These are phyloP conservation scores for Plasmodium yoelii DNA, from an alignment of 169 alveolate species.

Conservation along the genomic window DNA sequence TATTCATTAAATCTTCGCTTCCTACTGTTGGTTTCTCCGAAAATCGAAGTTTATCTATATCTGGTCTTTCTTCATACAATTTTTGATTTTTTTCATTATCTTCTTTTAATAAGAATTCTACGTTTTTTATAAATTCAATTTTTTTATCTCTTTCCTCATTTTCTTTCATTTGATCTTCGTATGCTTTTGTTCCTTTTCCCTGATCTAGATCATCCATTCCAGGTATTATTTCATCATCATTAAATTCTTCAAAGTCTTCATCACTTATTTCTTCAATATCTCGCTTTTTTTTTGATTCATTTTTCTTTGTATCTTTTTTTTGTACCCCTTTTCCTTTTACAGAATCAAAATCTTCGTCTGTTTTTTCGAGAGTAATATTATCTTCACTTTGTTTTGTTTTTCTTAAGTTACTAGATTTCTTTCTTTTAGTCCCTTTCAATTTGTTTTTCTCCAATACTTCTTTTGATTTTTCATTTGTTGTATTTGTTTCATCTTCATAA, in stretches of 20 bases:
- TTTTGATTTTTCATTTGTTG: not conserved
- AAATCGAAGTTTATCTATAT: conserved; percentile 44
- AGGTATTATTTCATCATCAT: not conserved
- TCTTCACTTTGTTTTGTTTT: too few species aligned
- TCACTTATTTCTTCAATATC: not conserved
- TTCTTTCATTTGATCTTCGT: not conserved
- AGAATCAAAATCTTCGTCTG: too few species aligned
- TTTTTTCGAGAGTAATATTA: too few species aligned
- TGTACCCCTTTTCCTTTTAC: not conserved
- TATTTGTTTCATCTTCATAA: not conserved
- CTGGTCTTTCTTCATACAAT: conserved; percentile 40
- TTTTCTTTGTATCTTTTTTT: not conserved
- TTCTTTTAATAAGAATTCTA: conserved; percentile 46
- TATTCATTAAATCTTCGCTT: conserved; percentile 40
- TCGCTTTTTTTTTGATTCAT: not conserved
- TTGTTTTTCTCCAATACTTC: not conserved
- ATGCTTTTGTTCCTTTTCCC: not conserved
- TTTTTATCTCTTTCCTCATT: conserved; percentile 27
- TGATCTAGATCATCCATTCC: too few species aligned
- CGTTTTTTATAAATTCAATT: conserved; percentile 53
- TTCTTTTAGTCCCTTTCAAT: not conserved
- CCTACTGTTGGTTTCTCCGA: conserved; percentile 62
- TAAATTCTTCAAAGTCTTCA: not conserved
- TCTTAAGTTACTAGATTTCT: not conserved
- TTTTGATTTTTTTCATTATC: conserved; percentile 35